These are phyloP conservation scores for Pseudonitzschia pungens DNA, from an alignment of 108 stramenopile species.

Conservation along the genomic window DNA sequence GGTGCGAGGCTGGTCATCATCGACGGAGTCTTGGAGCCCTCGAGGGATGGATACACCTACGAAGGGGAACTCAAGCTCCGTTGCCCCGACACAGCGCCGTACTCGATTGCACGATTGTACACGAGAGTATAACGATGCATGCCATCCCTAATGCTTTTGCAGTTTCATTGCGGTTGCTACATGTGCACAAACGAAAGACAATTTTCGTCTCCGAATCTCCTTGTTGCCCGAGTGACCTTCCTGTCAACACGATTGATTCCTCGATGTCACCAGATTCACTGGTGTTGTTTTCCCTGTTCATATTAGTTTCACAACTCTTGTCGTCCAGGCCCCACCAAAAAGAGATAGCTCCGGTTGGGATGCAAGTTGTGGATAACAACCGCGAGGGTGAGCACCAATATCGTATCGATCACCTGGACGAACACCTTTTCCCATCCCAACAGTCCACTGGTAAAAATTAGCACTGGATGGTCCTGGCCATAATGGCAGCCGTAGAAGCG, in stretches of 20 bases:
- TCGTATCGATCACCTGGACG: neutral
- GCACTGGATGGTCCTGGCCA: neutral
- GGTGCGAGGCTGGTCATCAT: slow-evolving; percentile 35
- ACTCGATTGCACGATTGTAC: slow-evolving; percentile 45
- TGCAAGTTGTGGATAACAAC: neutral
- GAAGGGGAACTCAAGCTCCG: slow-evolving; percentile 30
- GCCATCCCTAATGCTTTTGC: neutral
- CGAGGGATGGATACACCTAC: slow-evolving; percentile 24
- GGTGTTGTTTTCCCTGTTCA: neutral
- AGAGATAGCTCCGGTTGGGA: neutral
- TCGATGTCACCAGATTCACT: neutral
- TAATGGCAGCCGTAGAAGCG: neutral
- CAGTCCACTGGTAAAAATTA: neutral
- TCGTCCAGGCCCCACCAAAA: slow-evolving; percentile 5
- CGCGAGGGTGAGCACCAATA: neutral
- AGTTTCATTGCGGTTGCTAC: too few relatives aligned
- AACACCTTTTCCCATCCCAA: slow-evolving; percentile 6
- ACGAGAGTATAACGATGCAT: slow-evolving; percentile 1
- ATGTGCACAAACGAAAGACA: too few relatives aligned
- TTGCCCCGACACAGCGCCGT: slow-evolving; percentile 45
- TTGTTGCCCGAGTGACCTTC: too few relatives aligned
- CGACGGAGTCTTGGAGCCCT: slow-evolving; percentile 31
- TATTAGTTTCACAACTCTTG: neutral
- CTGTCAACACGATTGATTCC: neutral
- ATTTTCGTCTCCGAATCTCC: too few relatives aligned